Evolutionary conservation across 345 rosid species (phyloP).

Genomic region (Salix arbutifolia): DNA sequence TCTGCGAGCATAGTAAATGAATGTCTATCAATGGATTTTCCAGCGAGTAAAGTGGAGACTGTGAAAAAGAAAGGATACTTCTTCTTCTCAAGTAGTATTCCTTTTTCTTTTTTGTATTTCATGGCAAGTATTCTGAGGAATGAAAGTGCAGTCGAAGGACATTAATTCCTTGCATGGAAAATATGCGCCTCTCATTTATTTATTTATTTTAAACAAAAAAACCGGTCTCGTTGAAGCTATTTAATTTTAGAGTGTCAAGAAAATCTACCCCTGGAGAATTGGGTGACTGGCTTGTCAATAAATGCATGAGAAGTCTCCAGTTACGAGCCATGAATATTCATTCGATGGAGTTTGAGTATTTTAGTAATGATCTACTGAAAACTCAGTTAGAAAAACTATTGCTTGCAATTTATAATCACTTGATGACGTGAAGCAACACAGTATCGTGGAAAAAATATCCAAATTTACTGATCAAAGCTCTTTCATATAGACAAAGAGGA

Average conservation of each 20-base stretch:
- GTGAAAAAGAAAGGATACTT: background rate
- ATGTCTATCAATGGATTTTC: slow-evolving; percentile 25
- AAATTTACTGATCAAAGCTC: too few species aligned
- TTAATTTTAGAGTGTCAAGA: too few species aligned
- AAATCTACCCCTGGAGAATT: background rate
- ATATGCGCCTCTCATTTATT: background rate
- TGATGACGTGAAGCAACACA: too few species aligned
- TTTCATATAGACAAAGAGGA: too few species aligned
- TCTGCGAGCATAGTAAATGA: slow-evolving; percentile 29
- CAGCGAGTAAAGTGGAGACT: slow-evolving; percentile 6
- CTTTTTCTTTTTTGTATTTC: background rate
- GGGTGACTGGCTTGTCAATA: background rate
- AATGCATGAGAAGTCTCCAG: background rate
- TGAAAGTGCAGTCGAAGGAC: slow-evolving; percentile 15
- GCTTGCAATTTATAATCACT: too few species aligned
- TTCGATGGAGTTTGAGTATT: too few species aligned
- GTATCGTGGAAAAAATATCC: too few species aligned
- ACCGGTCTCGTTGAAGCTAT: too few species aligned
- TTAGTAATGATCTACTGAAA: too few species aligned
- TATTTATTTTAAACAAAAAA: too few species aligned
- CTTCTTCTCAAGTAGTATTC: background rate
- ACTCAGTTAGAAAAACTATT: too few species aligned
- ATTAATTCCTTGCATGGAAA: slow-evolving; percentile 31
- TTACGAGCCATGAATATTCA: too few species aligned
- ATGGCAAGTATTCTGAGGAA: slow-evolving; percentile 11